These are phyloP conservation scores for Trichosporon asahii DNA, from an alignment of 1,284 basidiomycete species.

Conservation along the genomic window DNA sequence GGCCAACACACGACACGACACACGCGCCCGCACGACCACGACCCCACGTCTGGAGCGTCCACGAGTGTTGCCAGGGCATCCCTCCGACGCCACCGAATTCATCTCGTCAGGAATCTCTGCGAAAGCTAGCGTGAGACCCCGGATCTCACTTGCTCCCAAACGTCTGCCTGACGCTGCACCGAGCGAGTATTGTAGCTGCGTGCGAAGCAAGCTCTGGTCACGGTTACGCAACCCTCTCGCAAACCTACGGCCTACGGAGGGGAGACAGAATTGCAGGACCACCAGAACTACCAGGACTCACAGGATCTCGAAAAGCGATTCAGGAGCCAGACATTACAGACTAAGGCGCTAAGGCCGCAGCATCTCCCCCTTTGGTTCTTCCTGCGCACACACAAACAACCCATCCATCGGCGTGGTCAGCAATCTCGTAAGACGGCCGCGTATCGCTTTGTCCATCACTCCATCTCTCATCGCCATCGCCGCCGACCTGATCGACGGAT, in stretches of 20 bases:
- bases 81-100: not conserved
- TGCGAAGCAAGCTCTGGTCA: too few species aligned
- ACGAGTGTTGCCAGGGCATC: not conserved
- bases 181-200: not conserved
- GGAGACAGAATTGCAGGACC: too few species aligned
- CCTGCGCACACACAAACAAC: not conserved
- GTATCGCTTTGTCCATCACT: not conserved
- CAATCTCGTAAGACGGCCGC: not conserved
- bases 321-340: not conserved
- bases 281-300: not conserved
- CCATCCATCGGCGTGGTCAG: not conserved
- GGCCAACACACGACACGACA: not conserved
- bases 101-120: not conserved
- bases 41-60: not conserved
- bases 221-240: not conserved
- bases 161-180: not conserved
- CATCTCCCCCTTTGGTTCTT: not conserved
- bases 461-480: not conserved
- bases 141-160: not conserved
- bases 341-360: not conserved
- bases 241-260: too few species aligned
- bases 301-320: not conserved
- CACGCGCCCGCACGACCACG: not conserved
- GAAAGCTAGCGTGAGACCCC: not conserved
- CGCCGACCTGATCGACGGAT: not conserved